Evolutionary conservation across 176 grass and related monocot genomes (phyloP).

Genomic region (Triticum monococcum): DNA sequence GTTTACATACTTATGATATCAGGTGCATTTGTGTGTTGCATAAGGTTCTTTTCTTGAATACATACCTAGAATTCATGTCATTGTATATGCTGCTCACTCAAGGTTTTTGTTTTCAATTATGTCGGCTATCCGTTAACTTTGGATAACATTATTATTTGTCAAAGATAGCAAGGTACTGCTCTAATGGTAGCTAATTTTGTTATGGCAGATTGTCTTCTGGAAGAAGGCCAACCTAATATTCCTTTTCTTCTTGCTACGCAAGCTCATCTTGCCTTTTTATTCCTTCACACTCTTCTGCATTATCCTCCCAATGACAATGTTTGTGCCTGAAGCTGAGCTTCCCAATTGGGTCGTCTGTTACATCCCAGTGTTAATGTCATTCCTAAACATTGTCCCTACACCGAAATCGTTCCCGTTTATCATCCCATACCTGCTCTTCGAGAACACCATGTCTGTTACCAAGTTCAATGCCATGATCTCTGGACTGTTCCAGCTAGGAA

Average conservation of each 20-base stretch:
- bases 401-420: conserved; percentile 79
- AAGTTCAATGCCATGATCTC: conserved; percentile 98
- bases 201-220: conserved; percentile 69
- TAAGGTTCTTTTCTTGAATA: background rate
- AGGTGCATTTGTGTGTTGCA: background rate
- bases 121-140: background rate
- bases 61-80: background rate
- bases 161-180: background rate
- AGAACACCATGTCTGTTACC: conserved; percentile 98
- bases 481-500: conserved; percentile 76
- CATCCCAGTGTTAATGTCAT: conserved; percentile 66
- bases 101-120: background rate
- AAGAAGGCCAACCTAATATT: conserved; percentile 92
- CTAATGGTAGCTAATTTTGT: conserved; percentile 1
- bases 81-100: background rate
- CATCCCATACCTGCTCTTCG: conserved; percentile 84
- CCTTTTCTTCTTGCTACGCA: conserved; percentile 88
- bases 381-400: conserved; percentile 66
- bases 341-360: conserved; percentile 92
- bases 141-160: background rate
- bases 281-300: conserved; percentile 97
- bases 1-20: background rate
- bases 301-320: conserved; percentile 95
- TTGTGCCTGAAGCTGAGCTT: conserved; percentile 85
- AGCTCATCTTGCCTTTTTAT: conserved; percentile 88